Evolutionary conservation across 163 green algal genomes (phyloP).

Genomic region (Chlamydomonas reinhardtii): DNA sequence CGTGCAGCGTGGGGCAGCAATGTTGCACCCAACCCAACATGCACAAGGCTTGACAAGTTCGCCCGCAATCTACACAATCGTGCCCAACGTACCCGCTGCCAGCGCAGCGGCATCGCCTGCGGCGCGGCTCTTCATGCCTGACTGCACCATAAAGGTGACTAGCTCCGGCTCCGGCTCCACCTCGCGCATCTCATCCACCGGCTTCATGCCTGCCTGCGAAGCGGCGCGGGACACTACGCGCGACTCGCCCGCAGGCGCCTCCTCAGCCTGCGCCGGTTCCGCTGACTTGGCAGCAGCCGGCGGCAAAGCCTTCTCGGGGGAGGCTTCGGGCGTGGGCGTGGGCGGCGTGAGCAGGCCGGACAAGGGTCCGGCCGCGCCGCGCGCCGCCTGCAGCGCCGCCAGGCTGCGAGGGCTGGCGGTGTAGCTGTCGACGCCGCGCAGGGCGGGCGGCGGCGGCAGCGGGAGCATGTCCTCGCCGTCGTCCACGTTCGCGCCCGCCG

Average conservation of each 20-base stretch:
- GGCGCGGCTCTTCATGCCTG: not conserved
- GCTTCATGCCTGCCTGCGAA: not conserved
- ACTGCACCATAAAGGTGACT: not conserved
- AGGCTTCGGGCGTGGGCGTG: not conserved
- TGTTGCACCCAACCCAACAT: no score
- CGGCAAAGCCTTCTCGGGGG: no score
- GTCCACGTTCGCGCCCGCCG: not conserved
- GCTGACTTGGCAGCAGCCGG: no score
- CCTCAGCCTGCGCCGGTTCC: not conserved
- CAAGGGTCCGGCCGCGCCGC: no score
- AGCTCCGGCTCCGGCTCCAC: conserved; percentile 1
- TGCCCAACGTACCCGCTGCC: conserved; percentile 15
- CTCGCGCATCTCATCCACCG: not conserved
- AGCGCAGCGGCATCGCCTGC: conserved; percentile 7
- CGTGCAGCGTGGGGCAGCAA: no score
- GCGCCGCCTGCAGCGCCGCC: conserved; percentile 9
- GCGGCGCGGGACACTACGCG: not conserved
- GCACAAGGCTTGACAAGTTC: no score
- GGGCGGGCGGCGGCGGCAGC: conserved; percentile 17
- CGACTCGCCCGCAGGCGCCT: not conserved
- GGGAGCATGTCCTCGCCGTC: conserved; percentile 48
- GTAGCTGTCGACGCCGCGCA: conserved; percentile 31
- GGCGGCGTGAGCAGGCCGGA: not conserved
- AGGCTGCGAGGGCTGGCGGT: conserved; percentile 28
- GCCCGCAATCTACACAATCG: no score